Conservation (phyloP, 2,329 filamentous ascomycete species). For the Talaromyces sp. region DNA sequence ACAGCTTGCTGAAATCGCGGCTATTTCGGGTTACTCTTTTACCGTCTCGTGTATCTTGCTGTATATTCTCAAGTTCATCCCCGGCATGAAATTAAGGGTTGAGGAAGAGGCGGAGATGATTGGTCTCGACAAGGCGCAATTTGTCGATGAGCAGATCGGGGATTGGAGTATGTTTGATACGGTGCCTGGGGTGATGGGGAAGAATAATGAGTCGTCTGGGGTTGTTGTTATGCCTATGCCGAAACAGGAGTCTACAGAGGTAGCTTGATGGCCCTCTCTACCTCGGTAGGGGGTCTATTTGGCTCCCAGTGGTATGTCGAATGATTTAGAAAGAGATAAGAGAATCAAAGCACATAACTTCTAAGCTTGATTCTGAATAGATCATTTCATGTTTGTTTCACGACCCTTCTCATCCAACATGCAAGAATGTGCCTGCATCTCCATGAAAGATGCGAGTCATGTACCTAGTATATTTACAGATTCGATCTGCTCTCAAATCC, state of each 20-base stretch:
- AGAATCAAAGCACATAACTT: no score
- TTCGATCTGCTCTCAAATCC: conserved; percentile 6
- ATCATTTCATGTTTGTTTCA: no score
- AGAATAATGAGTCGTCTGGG: background rate
- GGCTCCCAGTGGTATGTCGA: background rate
- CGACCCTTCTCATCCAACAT: background rate
- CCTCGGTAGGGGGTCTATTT: no score
- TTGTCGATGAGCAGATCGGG: conserved; percentile 54
- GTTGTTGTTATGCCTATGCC: background rate
- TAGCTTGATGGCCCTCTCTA: background rate
- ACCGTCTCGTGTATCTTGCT: conserved; percentile 49
- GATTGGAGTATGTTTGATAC: conserved; percentile 42
- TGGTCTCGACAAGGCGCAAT: conserved; percentile 52
- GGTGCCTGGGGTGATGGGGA: conserved; percentile 3
- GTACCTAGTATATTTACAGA: background rate
- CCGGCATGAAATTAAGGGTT: conserved; percentile 51
- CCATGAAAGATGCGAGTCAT: background rate
- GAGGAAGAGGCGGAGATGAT: conserved; percentile 52
- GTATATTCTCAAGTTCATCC: conserved; percentile 50
- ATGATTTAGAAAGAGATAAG: background rate
- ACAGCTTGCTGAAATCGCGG: conserved; percentile 53
- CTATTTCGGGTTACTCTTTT: conserved; percentile 52
- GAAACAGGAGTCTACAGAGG: conserved; percentile 3
- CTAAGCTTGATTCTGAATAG: no score
- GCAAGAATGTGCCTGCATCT: background rate